Percentiles rank a stretch among this genome's conserved stretches.
These are phyloP conservation scores for Dysphania ambrosioides DNA, from an alignment of 148 eudicot species.

Conservation along the genomic window DNA sequence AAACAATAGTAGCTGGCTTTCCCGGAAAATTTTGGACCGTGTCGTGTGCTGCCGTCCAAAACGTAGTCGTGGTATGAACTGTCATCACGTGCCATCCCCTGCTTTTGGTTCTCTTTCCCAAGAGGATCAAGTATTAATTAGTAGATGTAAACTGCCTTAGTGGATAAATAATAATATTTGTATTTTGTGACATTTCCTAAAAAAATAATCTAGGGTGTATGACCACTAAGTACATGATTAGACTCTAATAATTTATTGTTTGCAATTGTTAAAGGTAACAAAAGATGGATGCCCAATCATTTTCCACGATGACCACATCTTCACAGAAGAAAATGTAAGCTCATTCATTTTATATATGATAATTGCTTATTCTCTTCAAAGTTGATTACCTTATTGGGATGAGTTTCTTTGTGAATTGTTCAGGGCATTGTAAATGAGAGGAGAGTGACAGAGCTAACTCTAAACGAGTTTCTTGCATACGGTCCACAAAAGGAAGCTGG, in stretches of 20 bases:
- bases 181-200: too few relatives aligned
- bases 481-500: slow-evolving; percentile 63
- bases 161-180: too few relatives aligned
- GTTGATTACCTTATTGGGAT: neutral
- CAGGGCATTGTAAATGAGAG: slow-evolving; percentile 66
- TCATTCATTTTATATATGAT: neutral
- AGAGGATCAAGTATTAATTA: too few relatives aligned
- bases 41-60: slow-evolving; percentile 7
- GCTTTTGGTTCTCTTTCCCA: too few relatives aligned
- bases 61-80: slow-evolving; percentile 12
- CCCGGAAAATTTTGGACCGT: slow-evolving; percentile 6
- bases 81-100: slow-evolving; percentile 16
- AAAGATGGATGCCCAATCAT: slow-evolving; percentile 79
- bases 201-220: too few relatives aligned
- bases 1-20: neutral
- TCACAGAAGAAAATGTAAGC: slow-evolving; percentile 67
- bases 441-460: slow-evolving; percentile 64
- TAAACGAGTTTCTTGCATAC: slow-evolving; percentile 57
- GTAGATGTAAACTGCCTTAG: too few relatives aligned
- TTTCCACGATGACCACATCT: slow-evolving; percentile 79
- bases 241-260: too few relatives aligned
- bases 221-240: too few relatives aligned
- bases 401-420: neutral
- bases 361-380: neutral
- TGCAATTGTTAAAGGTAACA: slow-evolving; percentile 64